Evolutionary conservation across 169 alveolate genomes (phyloP).

Genomic region (Plasmodium blacklocki): DNA sequence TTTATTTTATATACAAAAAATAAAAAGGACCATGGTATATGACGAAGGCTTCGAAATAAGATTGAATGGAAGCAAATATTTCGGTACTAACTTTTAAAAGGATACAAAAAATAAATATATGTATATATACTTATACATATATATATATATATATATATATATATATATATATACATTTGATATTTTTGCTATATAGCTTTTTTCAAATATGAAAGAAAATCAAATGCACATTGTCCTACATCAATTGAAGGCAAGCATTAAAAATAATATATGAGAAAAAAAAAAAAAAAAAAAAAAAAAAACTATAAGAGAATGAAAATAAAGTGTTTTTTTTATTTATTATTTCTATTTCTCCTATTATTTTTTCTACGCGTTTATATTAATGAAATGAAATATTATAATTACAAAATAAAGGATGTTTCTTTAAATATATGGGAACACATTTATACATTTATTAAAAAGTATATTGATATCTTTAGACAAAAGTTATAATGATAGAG

Average conservation of each 20-base stretch:
- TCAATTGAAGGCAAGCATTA: conserved; percentile 31
- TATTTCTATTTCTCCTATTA: not conserved
- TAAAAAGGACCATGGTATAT: conserved; percentile 87
- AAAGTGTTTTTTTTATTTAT: not conserved
- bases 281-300: not conserved
- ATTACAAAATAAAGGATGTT: too few relatives aligned
- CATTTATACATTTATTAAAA: not conserved
- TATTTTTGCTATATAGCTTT: conserved; percentile 8
- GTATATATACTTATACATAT: not conserved
- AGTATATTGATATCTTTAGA: conserved; percentile 5
- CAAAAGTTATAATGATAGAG: conserved; percentile 1
- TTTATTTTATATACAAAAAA: too few relatives aligned
- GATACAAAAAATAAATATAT: not conserved
- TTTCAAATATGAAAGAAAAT: conserved; percentile 32
- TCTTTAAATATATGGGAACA: too few relatives aligned
- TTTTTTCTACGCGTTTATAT: too few relatives aligned
- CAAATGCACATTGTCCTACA: conserved; percentile 14
- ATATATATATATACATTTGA: not conserved
- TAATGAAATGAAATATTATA: too few relatives aligned
- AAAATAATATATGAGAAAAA: not conserved
- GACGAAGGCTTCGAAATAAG: conserved; percentile 88
- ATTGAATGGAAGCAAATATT: conserved; percentile 48
- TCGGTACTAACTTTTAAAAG: conserved; percentile 47
- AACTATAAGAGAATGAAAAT: not conserved
- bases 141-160: not conserved